Conservation (phyloP, 106 monocot species). For the Agapanthus africanus region DNA sequence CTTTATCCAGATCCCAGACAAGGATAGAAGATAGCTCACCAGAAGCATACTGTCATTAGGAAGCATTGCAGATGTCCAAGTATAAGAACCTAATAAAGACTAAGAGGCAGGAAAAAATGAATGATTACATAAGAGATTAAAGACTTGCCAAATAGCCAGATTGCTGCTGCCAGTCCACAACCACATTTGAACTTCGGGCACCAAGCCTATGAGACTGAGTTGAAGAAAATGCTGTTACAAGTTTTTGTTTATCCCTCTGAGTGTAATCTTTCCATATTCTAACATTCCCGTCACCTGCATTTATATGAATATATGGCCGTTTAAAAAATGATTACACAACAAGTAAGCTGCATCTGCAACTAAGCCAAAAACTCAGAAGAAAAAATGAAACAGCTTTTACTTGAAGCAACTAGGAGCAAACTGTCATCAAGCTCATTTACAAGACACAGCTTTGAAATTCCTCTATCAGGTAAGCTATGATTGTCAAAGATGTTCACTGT, state of each 20-base stretch:
- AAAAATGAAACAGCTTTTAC: slow-evolving; percentile 27
- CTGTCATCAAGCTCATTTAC: slow-evolving; percentile 95
- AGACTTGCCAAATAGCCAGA: slow-evolving; percentile 74
- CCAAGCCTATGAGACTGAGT: slow-evolving; percentile 46
- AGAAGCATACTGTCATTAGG: slow-evolving; percentile 89
- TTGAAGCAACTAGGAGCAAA: slow-evolving; percentile 84
- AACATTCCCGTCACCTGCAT: slow-evolving; percentile 88
- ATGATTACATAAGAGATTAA: not conserved
- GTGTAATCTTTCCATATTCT: slow-evolving; percentile 85
- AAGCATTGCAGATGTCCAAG: not conserved
- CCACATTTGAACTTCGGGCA: slow-evolving; percentile 42
- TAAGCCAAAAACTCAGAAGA: not conserved
- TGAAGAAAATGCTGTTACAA: slow-evolving; percentile 89
- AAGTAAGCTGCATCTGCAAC: not conserved
- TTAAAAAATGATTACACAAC: not conserved
- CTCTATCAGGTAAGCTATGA: slow-evolving; percentile 74
- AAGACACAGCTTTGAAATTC: slow-evolving; percentile 86
- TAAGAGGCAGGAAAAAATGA: not conserved
- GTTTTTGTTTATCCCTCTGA: slow-evolving; percentile 60
- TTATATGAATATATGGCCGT: not conserved
- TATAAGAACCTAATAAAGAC: not conserved
- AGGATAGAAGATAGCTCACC: slow-evolving; percentile 58
- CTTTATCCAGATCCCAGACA: slow-evolving; percentile 92
- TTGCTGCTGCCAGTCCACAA: slow-evolving; percentile 93
- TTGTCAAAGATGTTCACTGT: slow-evolving; percentile 76